These are phyloP conservation scores for Marasmius sp. DNA, from an alignment of 1,284 basidiomycete species.

Conservation along the genomic window DNA sequence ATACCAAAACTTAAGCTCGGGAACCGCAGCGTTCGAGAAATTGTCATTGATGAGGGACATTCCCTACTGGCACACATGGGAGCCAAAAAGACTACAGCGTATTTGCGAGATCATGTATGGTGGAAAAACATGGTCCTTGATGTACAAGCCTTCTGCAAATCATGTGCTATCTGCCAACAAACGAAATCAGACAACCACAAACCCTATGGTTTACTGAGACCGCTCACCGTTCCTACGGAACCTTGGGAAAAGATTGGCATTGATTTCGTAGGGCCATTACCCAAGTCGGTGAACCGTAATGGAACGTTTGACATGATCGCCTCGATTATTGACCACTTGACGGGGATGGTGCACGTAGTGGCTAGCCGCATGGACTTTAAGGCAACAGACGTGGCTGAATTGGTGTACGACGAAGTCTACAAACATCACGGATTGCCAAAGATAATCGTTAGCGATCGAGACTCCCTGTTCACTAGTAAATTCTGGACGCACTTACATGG, in stretches of 20 bases:
- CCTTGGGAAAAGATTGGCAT: slow-evolving; percentile 33
- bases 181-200: slow-evolving; percentile 23
- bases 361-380: slow-evolving; percentile 19
- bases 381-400: slow-evolving; percentile 20
- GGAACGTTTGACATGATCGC: slow-evolving; percentile 27
- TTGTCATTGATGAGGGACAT: slow-evolving; percentile 28
- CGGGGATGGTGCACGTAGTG: slow-evolving; percentile 30
- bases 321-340: slow-evolving; percentile 33
- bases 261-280: slow-evolving; percentile 38
- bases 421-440: slow-evolving; percentile 25
- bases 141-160: slow-evolving; percentile 22
- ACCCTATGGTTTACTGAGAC: slow-evolving; percentile 25
- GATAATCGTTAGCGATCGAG: slow-evolving; percentile 20
- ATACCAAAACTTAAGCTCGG: slow-evolving; percentile 14
- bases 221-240: slow-evolving; percentile 19
- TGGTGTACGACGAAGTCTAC: slow-evolving; percentile 23
- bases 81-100: slow-evolving; percentile 21
- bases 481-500: slow-evolving; percentile 24
- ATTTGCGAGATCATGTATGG: slow-evolving; percentile 27
- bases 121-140: slow-evolving; percentile 26
- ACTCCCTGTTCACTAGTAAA: slow-evolving; percentile 20
- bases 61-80: slow-evolving; percentile 29
- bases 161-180: slow-evolving; percentile 24
- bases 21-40: slow-evolving; percentile 19
- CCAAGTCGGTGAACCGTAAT: slow-evolving; percentile 22